phyloP scores from a whole-genome alignment of 768 basidiomycete genomes.

The Hemileccinum rubropunctum region DNA sequence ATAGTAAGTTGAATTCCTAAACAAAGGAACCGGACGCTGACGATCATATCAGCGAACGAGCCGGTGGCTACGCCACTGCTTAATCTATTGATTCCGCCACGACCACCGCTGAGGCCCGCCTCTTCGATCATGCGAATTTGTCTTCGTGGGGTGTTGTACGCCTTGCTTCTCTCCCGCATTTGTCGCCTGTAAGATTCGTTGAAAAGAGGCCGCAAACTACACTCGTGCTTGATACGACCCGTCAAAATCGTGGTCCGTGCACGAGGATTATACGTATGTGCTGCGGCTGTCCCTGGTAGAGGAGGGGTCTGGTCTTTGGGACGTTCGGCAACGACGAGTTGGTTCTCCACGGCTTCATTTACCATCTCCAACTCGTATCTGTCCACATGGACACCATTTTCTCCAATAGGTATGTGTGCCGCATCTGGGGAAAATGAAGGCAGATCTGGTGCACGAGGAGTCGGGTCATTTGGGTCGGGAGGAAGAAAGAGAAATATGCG shows the following conservation, averaged over 20 bases:
- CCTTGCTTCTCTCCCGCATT: slow-evolving; percentile 63
- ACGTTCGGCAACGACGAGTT: slow-evolving; percentile 80
- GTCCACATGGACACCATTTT: slow-evolving; percentile 40
- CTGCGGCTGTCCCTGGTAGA: slow-evolving; percentile 35
- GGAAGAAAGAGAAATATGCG: slow-evolving; percentile 69
- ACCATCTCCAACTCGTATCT: slow-evolving; percentile 89
- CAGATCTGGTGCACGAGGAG: slow-evolving; percentile 19
- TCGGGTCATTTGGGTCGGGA: slow-evolving; percentile 48
- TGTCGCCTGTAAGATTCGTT: slow-evolving; percentile 66
- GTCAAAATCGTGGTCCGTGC: slow-evolving; percentile 78
- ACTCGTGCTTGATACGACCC: slow-evolving; percentile 79
- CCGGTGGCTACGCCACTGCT: slow-evolving; percentile 67
- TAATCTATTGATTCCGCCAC: slow-evolving; percentile 73
- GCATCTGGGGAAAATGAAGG: slow-evolving; percentile 30
- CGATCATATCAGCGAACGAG: slow-evolving; percentile 65
- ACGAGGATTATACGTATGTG: slow-evolving; percentile 48
- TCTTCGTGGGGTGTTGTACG: slow-evolving; percentile 63
- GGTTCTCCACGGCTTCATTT: slow-evolving; percentile 79
- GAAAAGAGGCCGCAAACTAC: slow-evolving; percentile 67
- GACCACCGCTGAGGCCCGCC: slow-evolving; percentile 61
- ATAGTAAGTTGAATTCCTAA: slow-evolving; percentile 4
- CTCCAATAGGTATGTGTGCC: slow-evolving; percentile 29
- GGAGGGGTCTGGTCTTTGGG: slow-evolving; percentile 58
- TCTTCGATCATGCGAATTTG: slow-evolving; percentile 77
- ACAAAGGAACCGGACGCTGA: slow-evolving; percentile 36